Percentiles rank a stretch among this genome's conserved stretches.
These are phyloP conservation scores for Arctium lappa DNA, from an alignment of 129 eudicot species.

Conservation along the genomic window DNA sequence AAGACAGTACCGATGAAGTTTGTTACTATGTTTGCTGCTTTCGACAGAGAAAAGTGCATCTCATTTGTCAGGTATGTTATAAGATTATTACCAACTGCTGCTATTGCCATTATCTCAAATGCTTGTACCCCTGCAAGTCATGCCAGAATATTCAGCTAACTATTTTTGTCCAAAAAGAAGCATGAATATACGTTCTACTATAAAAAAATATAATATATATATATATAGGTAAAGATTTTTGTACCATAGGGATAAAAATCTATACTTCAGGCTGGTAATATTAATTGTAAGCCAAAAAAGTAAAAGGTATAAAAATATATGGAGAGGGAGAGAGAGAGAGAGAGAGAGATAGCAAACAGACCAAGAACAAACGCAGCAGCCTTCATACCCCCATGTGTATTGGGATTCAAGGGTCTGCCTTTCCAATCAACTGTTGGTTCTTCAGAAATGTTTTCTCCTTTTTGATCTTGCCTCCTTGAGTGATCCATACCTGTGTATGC, in stretches of 20 bases:
- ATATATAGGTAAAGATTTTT: too few relatives aligned
- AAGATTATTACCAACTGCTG: constrained; percentile 94
- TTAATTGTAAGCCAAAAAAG: neutral
- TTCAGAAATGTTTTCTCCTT: constrained; percentile 26
- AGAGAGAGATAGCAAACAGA: constrained; percentile 23
- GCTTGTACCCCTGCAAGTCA: constrained; percentile 71
- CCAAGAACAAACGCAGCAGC: constrained; percentile 97
- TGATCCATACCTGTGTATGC: constrained; percentile 4
- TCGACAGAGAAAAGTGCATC: constrained; percentile 87
- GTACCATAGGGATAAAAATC: neutral
- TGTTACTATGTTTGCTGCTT: constrained; percentile 88
- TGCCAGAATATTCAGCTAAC: neutral
- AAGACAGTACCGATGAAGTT: constrained; percentile 87
- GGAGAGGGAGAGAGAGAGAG: neutral
- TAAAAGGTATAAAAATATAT: neutral
- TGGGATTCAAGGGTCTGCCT: constrained; percentile 71
- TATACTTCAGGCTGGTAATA: too few relatives aligned
- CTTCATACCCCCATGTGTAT: constrained; percentile 78
- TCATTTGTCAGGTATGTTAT: constrained; percentile 84
- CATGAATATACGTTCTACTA: neutral
- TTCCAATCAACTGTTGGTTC: constrained; percentile 75
- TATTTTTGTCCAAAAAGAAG: neutral
- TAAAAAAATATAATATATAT: neutral
- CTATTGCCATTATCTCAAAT: constrained; percentile 96
- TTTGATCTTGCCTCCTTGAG: constrained; percentile 18